Evolutionary conservation across 345 rosid genomes (phyloP).

Genomic region (Trapa incisa): DNA sequence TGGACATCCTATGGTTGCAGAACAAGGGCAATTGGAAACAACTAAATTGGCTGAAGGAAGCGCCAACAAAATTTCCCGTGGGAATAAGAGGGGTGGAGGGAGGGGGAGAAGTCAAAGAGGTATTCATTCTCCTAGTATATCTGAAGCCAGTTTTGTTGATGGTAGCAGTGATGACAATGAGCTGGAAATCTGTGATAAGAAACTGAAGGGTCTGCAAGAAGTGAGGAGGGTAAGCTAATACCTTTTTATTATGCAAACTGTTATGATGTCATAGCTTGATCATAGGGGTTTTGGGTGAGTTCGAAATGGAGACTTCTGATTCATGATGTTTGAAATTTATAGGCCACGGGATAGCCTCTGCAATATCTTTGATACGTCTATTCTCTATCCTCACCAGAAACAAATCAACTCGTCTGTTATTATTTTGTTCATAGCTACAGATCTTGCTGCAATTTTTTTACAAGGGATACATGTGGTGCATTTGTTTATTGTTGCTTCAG

Average conservation of each 20-base stretch:
- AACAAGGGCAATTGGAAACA: constrained; percentile 12
- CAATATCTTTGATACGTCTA: background rate
- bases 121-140: constrained; percentile 20
- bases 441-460: background rate
- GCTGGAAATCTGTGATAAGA: constrained; percentile 16
- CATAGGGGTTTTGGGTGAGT: too few relatives aligned
- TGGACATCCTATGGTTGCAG: constrained; percentile 16
- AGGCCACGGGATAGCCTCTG: background rate
- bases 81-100: constrained; percentile 14
- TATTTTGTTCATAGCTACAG: background rate
- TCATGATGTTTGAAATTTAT: background rate
- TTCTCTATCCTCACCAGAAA: background rate
- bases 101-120: constrained; percentile 23
- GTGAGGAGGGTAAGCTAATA: constrained; percentile 53
- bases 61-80: constrained; percentile 15
- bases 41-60: constrained; percentile 4
- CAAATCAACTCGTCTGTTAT: background rate
- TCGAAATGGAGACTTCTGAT: background rate
- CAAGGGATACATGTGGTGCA: too few relatives aligned
- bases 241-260: too few relatives aligned
- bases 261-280: too few relatives aligned
- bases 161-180: constrained; percentile 19
- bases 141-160: constrained; percentile 37
- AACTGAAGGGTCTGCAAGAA: constrained; percentile 20
- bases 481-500: background rate